A percentile compares a stretch with the other conserved stretches of the same genome.
These are phyloP conservation scores for Scutellaria minor DNA, from an alignment of 257 asterid species.

Conservation along the genomic window DNA sequence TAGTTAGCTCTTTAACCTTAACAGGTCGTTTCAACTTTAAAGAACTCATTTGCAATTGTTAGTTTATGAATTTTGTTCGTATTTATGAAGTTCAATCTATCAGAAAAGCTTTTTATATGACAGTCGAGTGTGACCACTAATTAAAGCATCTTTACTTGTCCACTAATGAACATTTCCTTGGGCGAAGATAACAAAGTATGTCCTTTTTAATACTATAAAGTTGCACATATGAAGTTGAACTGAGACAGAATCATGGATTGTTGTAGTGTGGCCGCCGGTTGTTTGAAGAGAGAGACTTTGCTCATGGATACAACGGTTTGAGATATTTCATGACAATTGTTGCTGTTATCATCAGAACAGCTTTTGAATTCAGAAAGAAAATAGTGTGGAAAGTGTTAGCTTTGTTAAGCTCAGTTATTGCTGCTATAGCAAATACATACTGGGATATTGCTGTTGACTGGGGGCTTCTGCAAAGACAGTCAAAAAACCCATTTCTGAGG, in stretches of 20 bases:
- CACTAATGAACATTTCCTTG: background rate
- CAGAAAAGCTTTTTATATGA: background rate
- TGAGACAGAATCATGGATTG: constrained; percentile 19
- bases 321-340: constrained; percentile 79
- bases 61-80: background rate
- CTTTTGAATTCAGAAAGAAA: constrained; percentile 59
- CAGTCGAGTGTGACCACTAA: background rate
- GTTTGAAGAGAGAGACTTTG: constrained; percentile 64
- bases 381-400: constrained; percentile 67
- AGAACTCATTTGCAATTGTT: background rate
- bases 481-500: constrained; percentile 66
- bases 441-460: constrained; percentile 89
- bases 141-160: background rate
- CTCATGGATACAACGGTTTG: constrained; percentile 64
- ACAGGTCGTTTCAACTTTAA: constrained; percentile 3
- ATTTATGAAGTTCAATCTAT: constrained; percentile 5
- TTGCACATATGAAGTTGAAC: constrained; percentile 25
- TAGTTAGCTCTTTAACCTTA: background rate
- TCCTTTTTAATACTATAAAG: background rate
- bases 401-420: constrained; percentile 60
- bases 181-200: background rate
- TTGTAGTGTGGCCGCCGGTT: constrained; percentile 78
- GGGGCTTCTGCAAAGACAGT: constrained; percentile 76
- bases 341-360: constrained; percentile 73
- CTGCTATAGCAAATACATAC: constrained; percentile 63